These are phyloP conservation scores for Pleurotus giganteus DNA, from an alignment of 768 basidiomycete species.

Conservation along the genomic window DNA sequence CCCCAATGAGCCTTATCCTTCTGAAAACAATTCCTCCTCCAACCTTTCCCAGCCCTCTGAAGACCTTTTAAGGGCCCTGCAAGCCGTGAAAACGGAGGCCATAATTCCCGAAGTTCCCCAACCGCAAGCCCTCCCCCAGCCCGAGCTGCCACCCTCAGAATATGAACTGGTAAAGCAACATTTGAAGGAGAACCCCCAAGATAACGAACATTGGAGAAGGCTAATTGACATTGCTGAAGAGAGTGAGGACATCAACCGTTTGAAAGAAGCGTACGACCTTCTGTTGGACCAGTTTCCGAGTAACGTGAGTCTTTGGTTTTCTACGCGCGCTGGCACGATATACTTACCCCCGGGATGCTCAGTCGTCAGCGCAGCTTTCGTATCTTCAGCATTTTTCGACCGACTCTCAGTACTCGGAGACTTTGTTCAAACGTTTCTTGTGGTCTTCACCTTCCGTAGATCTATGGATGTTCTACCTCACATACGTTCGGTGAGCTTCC, in stretches of 20 bases:
- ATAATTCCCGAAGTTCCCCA: slow-evolving; percentile 14
- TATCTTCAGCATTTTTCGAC: slow-evolving; percentile 78
- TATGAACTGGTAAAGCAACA: slow-evolving; percentile 63
- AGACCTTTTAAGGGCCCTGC: slow-evolving; percentile 11
- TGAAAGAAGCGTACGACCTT: slow-evolving; percentile 79
- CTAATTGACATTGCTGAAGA: slow-evolving; percentile 76
- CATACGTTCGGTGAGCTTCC: slow-evolving; percentile 78
- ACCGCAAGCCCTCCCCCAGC: slow-evolving; percentile 24
- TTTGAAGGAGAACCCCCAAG: slow-evolving; percentile 65
- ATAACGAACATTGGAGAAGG: slow-evolving; percentile 77
- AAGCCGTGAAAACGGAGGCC: slow-evolving; percentile 8
- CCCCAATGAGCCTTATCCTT: not conserved
- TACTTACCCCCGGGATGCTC: not conserved
- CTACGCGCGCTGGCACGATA: slow-evolving; percentile 5
- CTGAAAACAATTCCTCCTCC: not conserved
- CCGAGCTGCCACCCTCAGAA: slow-evolving; percentile 53
- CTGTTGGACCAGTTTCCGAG: slow-evolving; percentile 87
- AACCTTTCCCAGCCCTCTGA: slow-evolving; percentile 11
- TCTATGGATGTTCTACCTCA: slow-evolving; percentile 91
- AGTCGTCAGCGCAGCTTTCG: slow-evolving; percentile 83
- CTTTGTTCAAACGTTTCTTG: slow-evolving; percentile 86
- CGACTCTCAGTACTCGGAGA: slow-evolving; percentile 70
- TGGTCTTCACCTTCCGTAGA: slow-evolving; percentile 84
- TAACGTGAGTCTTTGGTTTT: slow-evolving; percentile 57
- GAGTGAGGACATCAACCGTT: slow-evolving; percentile 74